Evolutionary conservation across 2,329 filamentous ascomycete species (phyloP).

Genomic region (Aspergillus sp.): DNA sequence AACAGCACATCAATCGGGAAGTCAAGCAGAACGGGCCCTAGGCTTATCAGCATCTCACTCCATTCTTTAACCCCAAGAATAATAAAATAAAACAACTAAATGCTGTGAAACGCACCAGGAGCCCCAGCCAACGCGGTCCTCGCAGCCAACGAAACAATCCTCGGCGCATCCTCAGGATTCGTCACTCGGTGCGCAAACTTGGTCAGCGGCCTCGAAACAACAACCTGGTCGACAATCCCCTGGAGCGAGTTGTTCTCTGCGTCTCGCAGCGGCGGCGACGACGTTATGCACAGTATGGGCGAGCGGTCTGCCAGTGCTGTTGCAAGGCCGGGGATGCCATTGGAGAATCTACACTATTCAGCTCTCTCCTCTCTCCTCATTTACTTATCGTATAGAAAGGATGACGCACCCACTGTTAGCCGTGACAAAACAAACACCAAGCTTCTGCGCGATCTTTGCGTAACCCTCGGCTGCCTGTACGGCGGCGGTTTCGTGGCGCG

Average conservation of each 20-base stretch:
- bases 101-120: conserved; percentile 32
- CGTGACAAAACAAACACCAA: conserved; percentile 50
- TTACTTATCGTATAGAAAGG: too few species aligned
- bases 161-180: conserved; percentile 46
- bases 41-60: neutral
- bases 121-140: conserved; percentile 41
- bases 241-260: conserved; percentile 50
- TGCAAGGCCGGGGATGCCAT: conserved; percentile 47
- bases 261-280: conserved; percentile 46
- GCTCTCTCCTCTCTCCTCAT: neutral
- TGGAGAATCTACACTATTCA: conserved; percentile 39
- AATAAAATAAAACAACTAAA: too few species aligned
- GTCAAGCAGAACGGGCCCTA: conserved; percentile 23
- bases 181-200: conserved; percentile 50
- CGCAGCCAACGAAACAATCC: conserved; percentile 46
- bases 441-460: conserved; percentile 44
- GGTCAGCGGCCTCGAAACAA: conserved; percentile 44
- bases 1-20: conserved; percentile 37
- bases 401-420: conserved; percentile 47
- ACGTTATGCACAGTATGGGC: conserved; percentile 48
- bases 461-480: conserved; percentile 51
- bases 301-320: conserved; percentile 48
- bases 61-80: too few species aligned
- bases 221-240: conserved; percentile 49
- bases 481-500: conserved; percentile 49